Conservation (phyloP, 2,329 filamentous ascomycete genomes). For the Pezicula rhizophila region DNA sequence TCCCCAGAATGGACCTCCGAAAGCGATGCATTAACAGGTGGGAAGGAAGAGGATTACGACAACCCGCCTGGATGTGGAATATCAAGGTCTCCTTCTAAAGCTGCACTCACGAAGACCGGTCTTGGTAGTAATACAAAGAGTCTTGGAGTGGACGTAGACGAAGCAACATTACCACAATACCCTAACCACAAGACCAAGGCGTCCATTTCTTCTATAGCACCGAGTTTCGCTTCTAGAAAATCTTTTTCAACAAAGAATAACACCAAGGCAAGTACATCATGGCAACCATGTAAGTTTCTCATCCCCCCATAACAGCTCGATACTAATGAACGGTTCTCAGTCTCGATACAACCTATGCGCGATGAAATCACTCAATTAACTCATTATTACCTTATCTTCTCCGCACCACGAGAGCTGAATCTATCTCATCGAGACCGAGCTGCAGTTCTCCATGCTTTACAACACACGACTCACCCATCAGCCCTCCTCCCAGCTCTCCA, state of each 20-base stretch:
- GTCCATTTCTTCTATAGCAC: no score
- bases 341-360: constrained; percentile 72
- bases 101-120: no score
- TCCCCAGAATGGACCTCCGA: constrained; percentile 59
- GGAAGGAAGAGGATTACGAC: constrained; percentile 12
- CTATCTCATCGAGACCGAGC: constrained; percentile 62
- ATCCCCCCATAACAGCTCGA: background rate
- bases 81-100: no score
- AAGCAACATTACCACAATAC: no score
- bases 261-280: constrained; percentile 46
- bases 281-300: constrained; percentile 58
- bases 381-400: constrained; percentile 68
- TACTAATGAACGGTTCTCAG: constrained; percentile 34
- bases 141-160: no score
- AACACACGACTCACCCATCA: constrained; percentile 72
- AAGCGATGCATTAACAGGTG: constrained; percentile 8
- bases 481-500: constrained; percentile 56
- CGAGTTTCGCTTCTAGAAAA: background rate
- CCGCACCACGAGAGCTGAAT: constrained; percentile 66
- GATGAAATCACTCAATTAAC: constrained; percentile 71
- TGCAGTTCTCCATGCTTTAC: constrained; percentile 60
- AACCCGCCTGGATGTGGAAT: no score
- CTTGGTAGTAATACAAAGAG: no score
- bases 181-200: no score
- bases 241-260: constrained; percentile 5